Evolutionary conservation across 148 eudicot species (phyloP), one percentile per base, ranked within the genome.

Genomic region (Vaccinium darrowii): DNA sequence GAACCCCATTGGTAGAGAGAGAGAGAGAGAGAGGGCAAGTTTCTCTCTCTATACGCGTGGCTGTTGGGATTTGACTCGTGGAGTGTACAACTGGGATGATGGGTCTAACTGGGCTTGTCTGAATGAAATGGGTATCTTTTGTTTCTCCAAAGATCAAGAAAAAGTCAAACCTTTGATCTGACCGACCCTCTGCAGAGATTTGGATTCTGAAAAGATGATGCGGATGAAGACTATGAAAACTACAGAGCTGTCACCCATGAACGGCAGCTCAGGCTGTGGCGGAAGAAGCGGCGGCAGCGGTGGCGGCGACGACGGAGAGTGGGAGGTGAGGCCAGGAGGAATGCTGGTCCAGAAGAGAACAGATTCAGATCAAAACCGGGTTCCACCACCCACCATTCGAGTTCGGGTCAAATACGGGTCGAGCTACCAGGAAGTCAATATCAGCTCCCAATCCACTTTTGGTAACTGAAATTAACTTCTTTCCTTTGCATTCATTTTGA

Each of bases 271-370:
- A 7, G 91, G 47, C 74, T 86, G 73, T 54, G 81, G 73, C 43
- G 36, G 36, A 33, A 33, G 36, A 33, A 33, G 36, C 36, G 91
- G 47, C 74, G 87, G 73, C 50, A 73, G 73, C 43, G 85, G 83
- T 5, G 85, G 54, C 11, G 89, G 86, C 13, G 91, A 75, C 0
- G 85, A 82, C 36, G 89, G 87, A 33, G 94, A 94, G 54, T 94
- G 98, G 98, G 99, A 96, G 91, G 73, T 96, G 79, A 85, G 99
- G 53, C 98, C 99, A 0, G 91, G 97, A 49, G 99, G 99, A 83
- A 94, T 96, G 99, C 67, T 96, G 80, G 99, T 96, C 10, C 97
- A 94, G 89, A 96, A 92, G 76, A 88, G 98, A 50, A 87, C 89
- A 51, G 94, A 92, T 27, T 86, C 86, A 47, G 95, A 94, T 79